Evolutionary conservation across 805 yeast species (phyloP).

Genomic region (Suhomyces xylopsoci): DNA sequence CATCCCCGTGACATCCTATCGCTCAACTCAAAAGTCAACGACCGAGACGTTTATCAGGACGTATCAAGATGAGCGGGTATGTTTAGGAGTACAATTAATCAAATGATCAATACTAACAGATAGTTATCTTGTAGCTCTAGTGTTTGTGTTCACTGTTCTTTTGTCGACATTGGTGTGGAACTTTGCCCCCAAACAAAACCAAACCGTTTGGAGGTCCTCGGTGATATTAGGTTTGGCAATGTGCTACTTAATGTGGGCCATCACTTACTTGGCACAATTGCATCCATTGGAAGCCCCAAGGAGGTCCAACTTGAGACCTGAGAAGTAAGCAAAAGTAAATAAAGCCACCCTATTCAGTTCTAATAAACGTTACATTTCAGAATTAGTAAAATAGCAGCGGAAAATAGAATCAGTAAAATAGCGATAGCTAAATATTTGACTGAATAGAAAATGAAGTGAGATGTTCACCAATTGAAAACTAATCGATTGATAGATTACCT

Average conservation of each 20-base stretch:
- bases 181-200: constrained; percentile 78
- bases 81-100: constrained; percentile 13
- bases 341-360: background rate
- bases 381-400: background rate
- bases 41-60: background rate
- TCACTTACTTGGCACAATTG: constrained; percentile 80
- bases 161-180: constrained; percentile 74
- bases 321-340: constrained; percentile 19
- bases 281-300: constrained; percentile 92
- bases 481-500: too few relatives aligned
- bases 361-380: background rate
- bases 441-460: too few relatives aligned
- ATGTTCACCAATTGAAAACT: too few relatives aligned
- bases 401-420: too few relatives aligned
- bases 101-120: constrained; percentile 11
- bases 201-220: constrained; percentile 46
- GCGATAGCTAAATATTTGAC: too few relatives aligned
- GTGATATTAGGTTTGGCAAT: constrained; percentile 63
- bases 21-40: background rate
- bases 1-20: background rate
- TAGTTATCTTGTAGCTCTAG: constrained; percentile 70
- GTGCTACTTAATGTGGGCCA: constrained; percentile 90
- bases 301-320: constrained; percentile 87
- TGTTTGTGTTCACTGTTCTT: constrained; percentile 55
- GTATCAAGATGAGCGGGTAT: constrained; percentile 44